Evolutionary conservation across 108 stramenopile species (phyloP).

Genomic region (Fragilariopsis cylindrus): DNA sequence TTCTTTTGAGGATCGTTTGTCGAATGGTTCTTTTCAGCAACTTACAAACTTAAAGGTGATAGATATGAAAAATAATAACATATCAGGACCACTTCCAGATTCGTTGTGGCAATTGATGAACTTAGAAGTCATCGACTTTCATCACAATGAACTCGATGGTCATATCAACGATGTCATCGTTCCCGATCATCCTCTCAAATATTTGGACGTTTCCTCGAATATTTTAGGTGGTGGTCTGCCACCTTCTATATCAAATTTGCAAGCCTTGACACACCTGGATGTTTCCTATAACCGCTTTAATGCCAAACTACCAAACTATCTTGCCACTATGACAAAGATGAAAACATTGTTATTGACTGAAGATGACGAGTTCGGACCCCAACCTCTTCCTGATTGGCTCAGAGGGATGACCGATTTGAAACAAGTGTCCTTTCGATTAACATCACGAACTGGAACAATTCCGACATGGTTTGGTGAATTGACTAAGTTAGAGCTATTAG

Average conservation of each 20-base stretch:
- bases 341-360: constrained; percentile 29
- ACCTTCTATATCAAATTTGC: constrained; percentile 8
- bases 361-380: constrained; percentile 12
- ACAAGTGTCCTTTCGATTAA: constrained; percentile 31
- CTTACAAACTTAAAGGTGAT: constrained; percentile 48
- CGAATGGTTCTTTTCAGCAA: constrained; percentile 36
- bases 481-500: constrained; percentile 22
- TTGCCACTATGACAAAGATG: constrained; percentile 20
- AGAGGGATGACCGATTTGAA: constrained; percentile 24
- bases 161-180: constrained; percentile 14
- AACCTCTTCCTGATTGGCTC: constrained; percentile 32
- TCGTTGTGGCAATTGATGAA: constrained; percentile 20
- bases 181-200: constrained; percentile 13
- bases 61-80: constrained; percentile 55
- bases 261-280: constrained; percentile 37
- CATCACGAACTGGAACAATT: constrained; percentile 28
- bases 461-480: constrained; percentile 31
- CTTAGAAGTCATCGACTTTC: constrained; percentile 28
- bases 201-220: constrained; percentile 21
- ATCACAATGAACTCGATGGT: constrained; percentile 30
- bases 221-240: constrained; percentile 30
- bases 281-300: constrained; percentile 34
- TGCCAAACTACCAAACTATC: constrained; percentile 11
- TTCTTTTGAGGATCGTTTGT: constrained; percentile 43
- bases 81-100: constrained; percentile 56